A percentile compares a stretch with the other conserved stretches of the same genome.
phyloP scores from a whole-genome alignment of 192 early-diverging fungal species.

The Paraglomus occultum region DNA sequence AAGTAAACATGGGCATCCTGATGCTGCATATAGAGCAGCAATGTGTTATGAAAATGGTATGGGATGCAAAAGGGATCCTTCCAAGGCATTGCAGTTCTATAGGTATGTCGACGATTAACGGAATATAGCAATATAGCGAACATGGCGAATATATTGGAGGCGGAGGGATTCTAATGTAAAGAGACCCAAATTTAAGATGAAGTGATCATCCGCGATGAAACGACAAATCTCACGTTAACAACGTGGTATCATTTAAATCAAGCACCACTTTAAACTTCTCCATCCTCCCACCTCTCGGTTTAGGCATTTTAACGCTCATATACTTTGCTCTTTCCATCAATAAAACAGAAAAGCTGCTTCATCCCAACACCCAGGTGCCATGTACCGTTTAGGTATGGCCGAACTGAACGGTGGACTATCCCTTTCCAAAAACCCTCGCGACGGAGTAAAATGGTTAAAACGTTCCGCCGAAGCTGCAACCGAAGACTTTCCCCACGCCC shows the following conservation, averaged over 20 bases:
- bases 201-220: too few species aligned
- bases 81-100: conserved; percentile 71
- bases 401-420: conserved; percentile 59
- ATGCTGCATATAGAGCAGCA: conserved; percentile 63
- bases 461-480: conserved; percentile 57
- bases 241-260: too few species aligned
- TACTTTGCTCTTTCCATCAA: not conserved
- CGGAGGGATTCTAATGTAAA: too few species aligned
- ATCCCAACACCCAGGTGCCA: conserved; percentile 63
- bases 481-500: conserved; percentile 56
- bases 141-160: too few species aligned
- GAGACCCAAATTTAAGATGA: too few species aligned
- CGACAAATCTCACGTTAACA: too few species aligned
- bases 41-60: conserved; percentile 64
- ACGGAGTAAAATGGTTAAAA: conserved; percentile 63
- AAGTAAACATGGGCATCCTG: conserved; percentile 66
- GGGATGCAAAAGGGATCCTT: conserved; percentile 56
- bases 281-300: not conserved
- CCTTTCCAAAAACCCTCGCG: conserved; percentile 49
- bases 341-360: conserved; percentile 60
- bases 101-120: conserved; percentile 38
- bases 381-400: conserved; percentile 63
- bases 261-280: conserved; percentile 7
- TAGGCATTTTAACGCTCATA: not conserved
- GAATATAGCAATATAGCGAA: too few species aligned